Evolutionary conservation across 345 rosid species (phyloP).

Genomic region (Eucalyptus tenuipes): DNA sequence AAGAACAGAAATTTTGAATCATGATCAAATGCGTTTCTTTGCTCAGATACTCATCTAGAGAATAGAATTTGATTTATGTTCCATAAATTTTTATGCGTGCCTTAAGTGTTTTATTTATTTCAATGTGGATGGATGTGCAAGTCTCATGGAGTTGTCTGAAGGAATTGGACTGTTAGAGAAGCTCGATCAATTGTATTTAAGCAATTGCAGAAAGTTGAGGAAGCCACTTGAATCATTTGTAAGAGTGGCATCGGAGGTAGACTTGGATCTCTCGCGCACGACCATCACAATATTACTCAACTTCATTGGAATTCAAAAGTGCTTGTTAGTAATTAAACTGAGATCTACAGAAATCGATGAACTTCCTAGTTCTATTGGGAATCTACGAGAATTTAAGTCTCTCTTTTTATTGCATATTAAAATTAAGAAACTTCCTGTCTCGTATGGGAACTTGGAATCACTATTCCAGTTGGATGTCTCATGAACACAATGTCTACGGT

Average conservation of each 20-base stretch:
- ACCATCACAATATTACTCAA: not conserved
- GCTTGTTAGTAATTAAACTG: not conserved
- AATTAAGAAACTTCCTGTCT: not conserved
- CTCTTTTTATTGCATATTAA: not conserved
- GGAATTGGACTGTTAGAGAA: not conserved
- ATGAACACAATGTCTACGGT: fast-evolving
- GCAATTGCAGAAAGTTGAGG: not conserved
- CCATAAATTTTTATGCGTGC: too few relatives aligned
- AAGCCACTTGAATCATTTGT: not conserved
- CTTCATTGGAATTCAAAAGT: not conserved
- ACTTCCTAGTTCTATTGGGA: not conserved
- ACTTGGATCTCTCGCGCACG: not conserved
- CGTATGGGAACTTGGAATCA: not conserved
- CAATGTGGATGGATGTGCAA: not conserved
- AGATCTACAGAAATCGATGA: not conserved
- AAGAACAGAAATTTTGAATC: too few relatives aligned
- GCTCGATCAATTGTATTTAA: not conserved
- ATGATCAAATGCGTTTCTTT: too few relatives aligned
- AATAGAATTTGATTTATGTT: too few relatives aligned
- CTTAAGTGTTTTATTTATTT: not conserved
- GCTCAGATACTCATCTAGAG: too few relatives aligned
- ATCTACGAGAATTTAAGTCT: not conserved
- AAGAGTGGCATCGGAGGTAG: not conserved
- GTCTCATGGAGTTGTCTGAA: not conserved
- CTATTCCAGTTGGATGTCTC: not conserved